Base-by-base conservation (phyloP, 371 early-diverging fungal species). In the Coemansia sp. region DNA sequence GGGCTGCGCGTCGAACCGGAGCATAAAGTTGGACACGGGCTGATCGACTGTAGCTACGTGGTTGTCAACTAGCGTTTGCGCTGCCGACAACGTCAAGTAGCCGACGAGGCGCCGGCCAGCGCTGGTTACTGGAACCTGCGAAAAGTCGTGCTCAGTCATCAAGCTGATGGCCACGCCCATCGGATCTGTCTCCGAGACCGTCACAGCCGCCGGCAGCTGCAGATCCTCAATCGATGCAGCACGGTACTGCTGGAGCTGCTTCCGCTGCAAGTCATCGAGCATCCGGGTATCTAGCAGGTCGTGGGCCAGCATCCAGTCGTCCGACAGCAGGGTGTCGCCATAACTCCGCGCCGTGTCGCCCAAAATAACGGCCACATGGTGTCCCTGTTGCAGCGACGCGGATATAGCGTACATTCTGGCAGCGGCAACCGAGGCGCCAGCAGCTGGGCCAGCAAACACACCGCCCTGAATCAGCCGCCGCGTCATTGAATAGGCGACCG, bases 161-260 rank as follows among this genome's bases (percentile, higher is more conserved):
- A 90, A 59, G 58, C 87, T 87, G 51, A 90, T 51, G 3, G 94
- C 93, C 42, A 83, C 77, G 1, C 83, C 81, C 6, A 89, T 78
- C 4, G 84, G 63, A 14, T 83, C 76, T 8, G 74, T 77, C 30
- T 84, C 85, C 9, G 83, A 65, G 12, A 94, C 82, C 6, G 90
- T 85, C 3, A 93, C 85, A 2, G 94, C 92, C 0, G 88, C 88
- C 10, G 91, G 88, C 10, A 93, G 68, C 65, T 94, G 94, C 53
- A 94, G 77, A 67, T 94, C 94, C 64, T 94, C 93, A 1, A 94
- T 88, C 57, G 87, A 86, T 3, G 92, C 90, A 35, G 86, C 90
- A 20, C 92, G 83, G 65, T 86, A 91, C 66, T 90, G 85, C 53
- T 84, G 85, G 34, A 80, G 81, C 53, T 83, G 83, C 40, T 83